Conservation (phyloP, 1,284 basidiomycete genomes). For the Athelia sp. region DNA sequence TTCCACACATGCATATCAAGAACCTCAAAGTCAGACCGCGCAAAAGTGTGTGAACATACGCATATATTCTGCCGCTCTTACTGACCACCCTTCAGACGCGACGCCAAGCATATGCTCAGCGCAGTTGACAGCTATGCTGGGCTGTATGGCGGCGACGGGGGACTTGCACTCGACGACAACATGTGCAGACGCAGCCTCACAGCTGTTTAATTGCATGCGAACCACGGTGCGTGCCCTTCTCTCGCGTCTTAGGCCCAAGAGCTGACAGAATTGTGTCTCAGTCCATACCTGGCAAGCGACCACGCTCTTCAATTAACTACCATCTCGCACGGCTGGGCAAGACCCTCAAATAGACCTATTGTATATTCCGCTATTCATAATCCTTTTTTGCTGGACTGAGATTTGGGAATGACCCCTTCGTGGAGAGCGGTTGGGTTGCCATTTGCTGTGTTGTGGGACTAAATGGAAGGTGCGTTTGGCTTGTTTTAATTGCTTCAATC, state of each 20-base stretch:
- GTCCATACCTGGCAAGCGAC: constrained; percentile 61
- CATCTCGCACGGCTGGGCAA: constrained; percentile 76
- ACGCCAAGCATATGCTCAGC: constrained; percentile 63
- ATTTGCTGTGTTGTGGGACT: neutral
- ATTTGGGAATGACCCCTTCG: neutral
- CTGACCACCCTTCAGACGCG: constrained; percentile 30
- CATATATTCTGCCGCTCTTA: constrained; percentile 1
- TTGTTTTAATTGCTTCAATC: too few relatives aligned
- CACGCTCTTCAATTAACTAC: constrained; percentile 77
- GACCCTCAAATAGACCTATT: constrained; percentile 50
- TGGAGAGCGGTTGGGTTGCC: neutral
- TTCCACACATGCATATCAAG: constrained; percentile 55
- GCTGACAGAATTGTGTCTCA: constrained; percentile 21
- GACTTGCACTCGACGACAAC: constrained; percentile 60
- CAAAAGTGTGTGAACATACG: constrained; percentile 48
- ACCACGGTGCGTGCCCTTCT: constrained; percentile 57
- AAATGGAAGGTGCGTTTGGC: too few relatives aligned
- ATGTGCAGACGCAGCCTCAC: constrained; percentile 66
- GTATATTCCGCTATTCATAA: constrained; percentile 1
- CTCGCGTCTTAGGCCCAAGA: constrained; percentile 1
- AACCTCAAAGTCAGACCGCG: constrained; percentile 78
- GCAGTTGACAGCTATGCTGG: constrained; percentile 80
- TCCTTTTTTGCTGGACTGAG: neutral
- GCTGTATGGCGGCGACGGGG: constrained; percentile 84
- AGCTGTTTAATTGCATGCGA: constrained; percentile 83